Percentiles rank a stretch among this genome's conserved stretches.
These are phyloP conservation scores for Sanguinoderma infundibulare DNA, from an alignment of 1,284 basidiomycete genomes.

Conservation along the genomic window DNA sequence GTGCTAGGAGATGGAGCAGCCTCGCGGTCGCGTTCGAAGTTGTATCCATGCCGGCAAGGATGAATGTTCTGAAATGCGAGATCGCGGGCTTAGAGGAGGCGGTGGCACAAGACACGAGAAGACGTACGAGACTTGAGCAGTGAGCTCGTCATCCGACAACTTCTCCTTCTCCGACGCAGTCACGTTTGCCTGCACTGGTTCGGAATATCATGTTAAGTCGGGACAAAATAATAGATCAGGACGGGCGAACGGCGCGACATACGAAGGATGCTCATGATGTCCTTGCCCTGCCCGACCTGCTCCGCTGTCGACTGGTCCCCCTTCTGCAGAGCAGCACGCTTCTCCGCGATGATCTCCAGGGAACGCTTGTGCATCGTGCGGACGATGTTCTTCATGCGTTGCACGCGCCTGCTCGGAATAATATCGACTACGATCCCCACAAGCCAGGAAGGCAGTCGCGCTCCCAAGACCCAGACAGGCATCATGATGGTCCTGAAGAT, in stretches of 20 bases:
- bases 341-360: slow-evolving; percentile 42
- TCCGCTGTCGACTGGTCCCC: slow-evolving; percentile 26
- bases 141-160: slow-evolving; percentile 27
- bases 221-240: background rate
- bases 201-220: background rate
- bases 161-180: slow-evolving; percentile 25
- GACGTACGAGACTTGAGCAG: slow-evolving; percentile 33
- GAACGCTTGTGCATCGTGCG: slow-evolving; percentile 45
- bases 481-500: background rate
- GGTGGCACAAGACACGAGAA: too few relatives aligned
- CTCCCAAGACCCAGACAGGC: slow-evolving; percentile 9
- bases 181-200: slow-evolving; percentile 33
- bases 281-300: slow-evolving; percentile 45
- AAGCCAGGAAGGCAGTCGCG: slow-evolving; percentile 35
- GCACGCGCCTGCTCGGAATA: slow-evolving; percentile 39
- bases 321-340: slow-evolving; percentile 33
- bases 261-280: slow-evolving; percentile 51
- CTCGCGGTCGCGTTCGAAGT: slow-evolving; percentile 34
- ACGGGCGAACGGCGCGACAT: slow-evolving; percentile 21
- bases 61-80: slow-evolving; percentile 30
- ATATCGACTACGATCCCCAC: slow-evolving; percentile 40
- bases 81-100: background rate
- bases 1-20: slow-evolving; percentile 28
- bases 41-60: slow-evolving; percentile 35
- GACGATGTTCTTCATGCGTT: slow-evolving; percentile 39